Conservation (phyloP, 2,329 filamentous ascomycete species). For the Aspergillus fischeri region DNA sequence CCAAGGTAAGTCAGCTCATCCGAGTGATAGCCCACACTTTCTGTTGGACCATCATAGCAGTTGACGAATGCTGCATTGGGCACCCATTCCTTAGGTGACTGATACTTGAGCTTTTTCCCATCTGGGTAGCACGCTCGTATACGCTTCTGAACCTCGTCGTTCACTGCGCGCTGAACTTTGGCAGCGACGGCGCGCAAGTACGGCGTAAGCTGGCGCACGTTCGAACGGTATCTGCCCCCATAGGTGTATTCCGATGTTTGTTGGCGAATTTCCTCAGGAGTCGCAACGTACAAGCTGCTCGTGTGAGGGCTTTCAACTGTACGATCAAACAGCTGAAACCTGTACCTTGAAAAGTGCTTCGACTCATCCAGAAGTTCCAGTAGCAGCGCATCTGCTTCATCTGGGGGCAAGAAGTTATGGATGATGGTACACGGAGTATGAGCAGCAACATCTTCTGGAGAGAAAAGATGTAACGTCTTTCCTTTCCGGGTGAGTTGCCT, state of each 20-base stretch:
- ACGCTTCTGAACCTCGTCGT: slow-evolving; percentile 67
- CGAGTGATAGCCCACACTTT: slow-evolving; percentile 87
- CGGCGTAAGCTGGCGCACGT: slow-evolving; percentile 72
- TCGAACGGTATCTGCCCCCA: slow-evolving; percentile 70
- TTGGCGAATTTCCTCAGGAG: slow-evolving; percentile 60
- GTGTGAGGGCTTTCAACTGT: slow-evolving; percentile 84
- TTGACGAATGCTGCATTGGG: slow-evolving; percentile 94
- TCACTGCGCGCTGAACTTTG: slow-evolving; percentile 71
- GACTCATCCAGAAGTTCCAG: slow-evolving; percentile 71
- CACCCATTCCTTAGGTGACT: slow-evolving; percentile 68
- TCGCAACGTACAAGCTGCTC: slow-evolving; percentile 76
- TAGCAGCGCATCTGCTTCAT: slow-evolving; percentile 70
- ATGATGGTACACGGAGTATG: slow-evolving; percentile 89
- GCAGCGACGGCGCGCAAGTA: slow-evolving; percentile 66
- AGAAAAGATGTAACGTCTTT: slow-evolving; percentile 76
- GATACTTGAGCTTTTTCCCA: slow-evolving; percentile 70
- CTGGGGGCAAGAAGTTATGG: slow-evolving; percentile 76
- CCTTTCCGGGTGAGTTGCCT: slow-evolving; percentile 67
- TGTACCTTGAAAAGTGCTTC: slow-evolving; percentile 63
- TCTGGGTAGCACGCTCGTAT: slow-evolving; percentile 65
- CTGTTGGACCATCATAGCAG: slow-evolving; percentile 75
- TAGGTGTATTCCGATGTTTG: slow-evolving; percentile 82
- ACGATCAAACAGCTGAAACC: slow-evolving; percentile 84
- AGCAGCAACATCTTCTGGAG: slow-evolving; percentile 72
- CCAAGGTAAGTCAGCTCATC: slow-evolving; percentile 93